phyloP scores from a whole-genome alignment of 371 early-diverging fungal genomes.

The Sporodiniella umbellata region DNA sequence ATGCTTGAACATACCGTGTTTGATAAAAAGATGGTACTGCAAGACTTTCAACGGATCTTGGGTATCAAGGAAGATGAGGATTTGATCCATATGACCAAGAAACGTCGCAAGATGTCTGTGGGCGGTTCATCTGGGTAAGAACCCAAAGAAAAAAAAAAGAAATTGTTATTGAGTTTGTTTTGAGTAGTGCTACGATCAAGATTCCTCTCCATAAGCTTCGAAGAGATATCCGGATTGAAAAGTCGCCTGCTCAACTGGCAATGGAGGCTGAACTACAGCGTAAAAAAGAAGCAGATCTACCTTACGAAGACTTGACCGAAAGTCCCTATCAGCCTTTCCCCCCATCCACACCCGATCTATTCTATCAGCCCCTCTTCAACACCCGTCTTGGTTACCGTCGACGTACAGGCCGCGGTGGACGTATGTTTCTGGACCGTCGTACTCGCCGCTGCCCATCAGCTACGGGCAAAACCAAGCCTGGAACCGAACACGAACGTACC shows the following conservation, averaged over 20 bases:
- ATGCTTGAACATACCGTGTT: constrained; percentile 64
- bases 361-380: constrained; percentile 23
- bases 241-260: constrained; percentile 36
- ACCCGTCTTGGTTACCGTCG: constrained; percentile 40
- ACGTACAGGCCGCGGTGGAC: constrained; percentile 62
- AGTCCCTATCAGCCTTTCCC: constrained; percentile 53
- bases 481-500: constrained; percentile 4
- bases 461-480: constrained; percentile 28
- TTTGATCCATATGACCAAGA: constrained; percentile 29
- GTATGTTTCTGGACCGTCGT: constrained; percentile 53
- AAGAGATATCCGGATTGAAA: constrained; percentile 30
- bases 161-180: background rate
- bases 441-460: constrained; percentile 21
- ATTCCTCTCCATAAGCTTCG: constrained; percentile 50
- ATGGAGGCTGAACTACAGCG: constrained; percentile 53
- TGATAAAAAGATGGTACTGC: constrained; percentile 50
- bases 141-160: too few species aligned
- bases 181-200: constrained; percentile 49
- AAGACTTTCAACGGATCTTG: constrained; percentile 51
- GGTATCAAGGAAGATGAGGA: constrained; percentile 58
- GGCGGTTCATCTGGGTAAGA: constrained; percentile 32
- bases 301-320: constrained; percentile 56
- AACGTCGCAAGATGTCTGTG: constrained; percentile 29
- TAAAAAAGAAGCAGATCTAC: constrained; percentile 49
- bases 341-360: constrained; percentile 31